phyloP scores from a whole-genome alignment of 2,329 filamentous ascomycete species.

The Exserohilum turcica region DNA sequence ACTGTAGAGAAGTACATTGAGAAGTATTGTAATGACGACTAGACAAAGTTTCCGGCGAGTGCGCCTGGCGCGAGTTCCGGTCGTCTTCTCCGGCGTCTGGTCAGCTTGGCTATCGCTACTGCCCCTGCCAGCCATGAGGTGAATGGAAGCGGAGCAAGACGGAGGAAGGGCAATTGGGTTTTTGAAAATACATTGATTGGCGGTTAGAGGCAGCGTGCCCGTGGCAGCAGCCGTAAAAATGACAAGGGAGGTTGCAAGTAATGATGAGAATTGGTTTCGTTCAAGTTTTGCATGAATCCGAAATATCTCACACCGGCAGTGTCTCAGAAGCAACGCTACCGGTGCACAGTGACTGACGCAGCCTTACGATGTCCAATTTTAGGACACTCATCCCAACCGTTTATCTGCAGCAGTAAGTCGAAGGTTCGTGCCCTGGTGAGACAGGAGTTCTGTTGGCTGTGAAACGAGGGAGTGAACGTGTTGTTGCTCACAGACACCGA shows the following conservation, averaged over 20 bases:
- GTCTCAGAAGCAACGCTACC: slow-evolving; percentile 35
- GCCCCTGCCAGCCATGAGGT: slow-evolving; percentile 13
- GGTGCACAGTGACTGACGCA: slow-evolving; percentile 18
- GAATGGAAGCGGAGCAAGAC: slow-evolving; percentile 7
- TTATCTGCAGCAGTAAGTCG: slow-evolving; percentile 10
- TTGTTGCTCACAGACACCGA: slow-evolving; percentile 7
- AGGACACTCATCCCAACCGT: not conserved
- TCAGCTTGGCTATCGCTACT: slow-evolving; percentile 27
- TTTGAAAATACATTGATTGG: slow-evolving; percentile 23
- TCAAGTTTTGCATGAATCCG: slow-evolving; percentile 35
- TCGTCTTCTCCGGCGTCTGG: slow-evolving; percentile 11
- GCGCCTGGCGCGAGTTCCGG: not conserved
- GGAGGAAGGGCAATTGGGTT: slow-evolving; percentile 14
- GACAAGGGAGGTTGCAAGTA: slow-evolving; percentile 7
- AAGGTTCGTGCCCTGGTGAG: slow-evolving; percentile 21
- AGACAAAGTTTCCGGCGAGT: slow-evolving; percentile 39
- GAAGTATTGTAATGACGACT: slow-evolving; percentile 40
- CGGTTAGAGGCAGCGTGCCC: slow-evolving; percentile 14
- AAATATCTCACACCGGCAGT: slow-evolving; percentile 30
- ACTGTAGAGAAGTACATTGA: slow-evolving; percentile 45
- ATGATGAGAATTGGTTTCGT: slow-evolving; percentile 20
- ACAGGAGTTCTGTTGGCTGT: slow-evolving; percentile 25
- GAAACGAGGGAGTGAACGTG: slow-evolving; percentile 13
- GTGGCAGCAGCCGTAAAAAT: slow-evolving; percentile 12
- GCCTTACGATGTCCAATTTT: slow-evolving; percentile 27